Conservation (phyloP, 78 protist genomes). For the Capsaspora owczarzaki region DNA sequence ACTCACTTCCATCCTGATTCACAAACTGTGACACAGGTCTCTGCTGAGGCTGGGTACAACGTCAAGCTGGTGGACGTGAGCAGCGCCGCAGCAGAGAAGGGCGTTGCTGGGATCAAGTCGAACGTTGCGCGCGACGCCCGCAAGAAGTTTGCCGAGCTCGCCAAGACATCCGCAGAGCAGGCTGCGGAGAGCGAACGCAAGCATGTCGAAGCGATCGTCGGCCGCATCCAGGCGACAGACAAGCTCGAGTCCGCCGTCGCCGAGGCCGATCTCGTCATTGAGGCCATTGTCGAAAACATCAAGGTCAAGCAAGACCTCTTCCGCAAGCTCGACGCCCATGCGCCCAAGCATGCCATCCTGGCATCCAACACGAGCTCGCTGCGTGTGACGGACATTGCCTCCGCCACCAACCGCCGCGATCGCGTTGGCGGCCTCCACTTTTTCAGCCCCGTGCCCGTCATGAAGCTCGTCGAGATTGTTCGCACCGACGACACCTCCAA, state of each 20-base stretch:
- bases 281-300: slow-evolving; percentile 47
- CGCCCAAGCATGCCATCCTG: slow-evolving; percentile 19
- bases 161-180: background rate
- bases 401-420: background rate
- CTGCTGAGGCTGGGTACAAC: slow-evolving; percentile 11
- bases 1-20: too few relatives aligned
- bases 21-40: too few relatives aligned
- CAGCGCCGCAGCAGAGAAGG: background rate
- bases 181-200: background rate
- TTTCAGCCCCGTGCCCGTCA: slow-evolving; percentile 57
- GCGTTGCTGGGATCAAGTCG: background rate
- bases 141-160: background rate
- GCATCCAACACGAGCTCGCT: slow-evolving; percentile 46
- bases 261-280: slow-evolving; percentile 38
- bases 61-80: background rate
- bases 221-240: slow-evolving; percentile 5
- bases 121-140: background rate
- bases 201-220: background rate
- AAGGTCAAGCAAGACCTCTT: slow-evolving; percentile 29
- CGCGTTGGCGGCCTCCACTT: slow-evolving; percentile 52
- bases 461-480: slow-evolving; percentile 49
- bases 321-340: slow-evolving; percentile 13
- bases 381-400: background rate
- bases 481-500: background rate
- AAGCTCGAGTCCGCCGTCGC: background rate